These are phyloP conservation scores for Irpex sp. DNA, from an alignment of 1,284 basidiomycete genomes.

Conservation along the genomic window DNA sequence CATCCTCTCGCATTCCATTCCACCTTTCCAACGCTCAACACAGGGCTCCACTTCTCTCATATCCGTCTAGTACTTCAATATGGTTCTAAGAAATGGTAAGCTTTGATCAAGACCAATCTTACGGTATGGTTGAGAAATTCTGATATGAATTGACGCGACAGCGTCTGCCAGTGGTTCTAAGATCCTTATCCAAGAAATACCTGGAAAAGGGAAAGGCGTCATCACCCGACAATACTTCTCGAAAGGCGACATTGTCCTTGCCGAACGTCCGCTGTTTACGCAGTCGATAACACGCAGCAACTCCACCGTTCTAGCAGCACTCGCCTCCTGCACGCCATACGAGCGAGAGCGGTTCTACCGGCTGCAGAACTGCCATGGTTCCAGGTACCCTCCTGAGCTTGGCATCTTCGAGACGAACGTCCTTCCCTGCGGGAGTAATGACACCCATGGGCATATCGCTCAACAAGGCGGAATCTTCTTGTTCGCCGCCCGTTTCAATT, in stretches of 20 bases:
- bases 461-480: slow-evolving; percentile 16
- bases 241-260: slow-evolving; percentile 10
- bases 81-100: neutral
- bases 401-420: slow-evolving; percentile 21
- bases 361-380: slow-evolving; percentile 10
- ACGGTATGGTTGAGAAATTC: neutral
- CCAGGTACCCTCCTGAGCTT: neutral
- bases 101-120: no score
- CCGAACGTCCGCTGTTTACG: slow-evolving; percentile 12
- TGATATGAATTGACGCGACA: neutral
- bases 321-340: slow-evolving; percentile 3
- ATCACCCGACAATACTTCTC: slow-evolving; percentile 7
- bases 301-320: slow-evolving; percentile 3
- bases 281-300: slow-evolving; percentile 4
- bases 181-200: slow-evolving; percentile 7
- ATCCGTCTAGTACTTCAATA: neutral
- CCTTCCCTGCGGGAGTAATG: slow-evolving; percentile 20
- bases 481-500: slow-evolving; percentile 15
- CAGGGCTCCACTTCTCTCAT: neutral
- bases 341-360: slow-evolving; percentile 2
- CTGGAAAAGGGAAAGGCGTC: slow-evolving; percentile 13
- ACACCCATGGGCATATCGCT: slow-evolving; percentile 10
- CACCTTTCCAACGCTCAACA: neutral
- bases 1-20: neutral
- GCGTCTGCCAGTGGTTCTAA: neutral